Evolutionary conservation across 768 basidiomycete genomes (phyloP), one percentile per base, ranked within the genome.

Genomic region (Tremella mesenterica): DNA sequence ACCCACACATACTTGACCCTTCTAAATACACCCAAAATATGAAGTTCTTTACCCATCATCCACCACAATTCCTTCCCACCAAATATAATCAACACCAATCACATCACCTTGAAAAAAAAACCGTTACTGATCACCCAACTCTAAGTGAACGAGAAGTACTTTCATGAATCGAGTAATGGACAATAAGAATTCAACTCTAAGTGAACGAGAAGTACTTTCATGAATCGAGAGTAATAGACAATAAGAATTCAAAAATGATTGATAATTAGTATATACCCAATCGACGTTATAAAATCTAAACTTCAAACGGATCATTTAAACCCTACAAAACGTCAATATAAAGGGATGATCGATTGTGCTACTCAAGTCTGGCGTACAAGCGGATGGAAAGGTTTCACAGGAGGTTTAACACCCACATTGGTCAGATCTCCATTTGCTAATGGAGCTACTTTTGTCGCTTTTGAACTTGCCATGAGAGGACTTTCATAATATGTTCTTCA

Each of bases 381-480:
- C 71, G 93, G 92, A 10, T 76, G 84, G 34, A 75, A 79, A 46
- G 93, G 88, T 3, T 97, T 97, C 75, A 86, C 84, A 27, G 81
- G 91, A 27, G 93, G 93, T n/a, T 78, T 96, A 10, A 80, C 81
- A 4, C 93, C 93, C 21, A 96, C 93, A 7, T 78, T 97, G 55
- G 88, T 96, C 69, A 80, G 91, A 88, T 91, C 88, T 2, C 92
- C 91, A 0, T 93, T 95, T 65, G 92, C 92, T 10, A 97, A 96
- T 63, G 93, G 91, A 18, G 89, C 89, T 1, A 97, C 93, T 0
- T 97, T 96, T 79, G 81, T 93, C 52, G 91, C 88, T 0, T 96
- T 91, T 65, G 93, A 97, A 77, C 79, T 96, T 75, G 88, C 88
- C 39, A 89, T 82, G 75, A 80, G 90, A 45, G 69, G 68, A 7